Evolutionary conservation across 208 protist genomes (phyloP).

Genomic region (Crithidia mellificae): DNA sequence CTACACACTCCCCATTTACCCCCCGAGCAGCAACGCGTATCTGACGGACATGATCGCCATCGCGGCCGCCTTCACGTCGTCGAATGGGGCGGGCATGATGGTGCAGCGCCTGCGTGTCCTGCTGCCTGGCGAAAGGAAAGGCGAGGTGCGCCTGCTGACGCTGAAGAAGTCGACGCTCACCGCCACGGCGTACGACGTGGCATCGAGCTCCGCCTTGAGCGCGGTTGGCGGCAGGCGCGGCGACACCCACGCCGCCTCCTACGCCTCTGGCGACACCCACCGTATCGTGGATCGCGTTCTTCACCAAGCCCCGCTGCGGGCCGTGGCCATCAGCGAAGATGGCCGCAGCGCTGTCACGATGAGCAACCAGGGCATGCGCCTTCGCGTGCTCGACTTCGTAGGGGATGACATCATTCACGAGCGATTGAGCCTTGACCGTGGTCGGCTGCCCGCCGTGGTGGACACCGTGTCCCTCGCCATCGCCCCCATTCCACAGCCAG

Average conservation of each 20-base stretch:
- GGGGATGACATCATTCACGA: constrained; percentile 37
- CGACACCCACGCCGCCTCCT: not conserved
- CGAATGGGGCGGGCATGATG: constrained; percentile 28
- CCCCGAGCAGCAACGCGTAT: constrained; percentile 34
- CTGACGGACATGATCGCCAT: constrained; percentile 44
- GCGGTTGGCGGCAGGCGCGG: not conserved
- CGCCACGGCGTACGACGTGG: constrained; percentile 10
- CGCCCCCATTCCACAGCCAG: constrained; percentile 22
- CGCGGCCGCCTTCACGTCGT: constrained; percentile 30
- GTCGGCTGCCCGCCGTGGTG: constrained; percentile 33
- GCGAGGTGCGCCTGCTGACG: constrained; percentile 50
- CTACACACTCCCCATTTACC: constrained; percentile 28
- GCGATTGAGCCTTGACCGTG: constrained; percentile 42
- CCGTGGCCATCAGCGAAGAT: constrained; percentile 61
- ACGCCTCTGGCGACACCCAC: constrained; percentile 18
- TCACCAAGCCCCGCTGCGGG: constrained; percentile 46
- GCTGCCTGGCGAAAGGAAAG: constrained; percentile 44
- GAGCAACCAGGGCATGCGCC: constrained; percentile 54
- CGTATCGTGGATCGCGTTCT: constrained; percentile 32
- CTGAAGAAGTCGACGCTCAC: constrained; percentile 30
- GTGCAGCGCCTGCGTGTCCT: constrained; percentile 43
- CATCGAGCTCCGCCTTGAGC: not conserved
- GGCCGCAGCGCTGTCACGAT: constrained; percentile 61
- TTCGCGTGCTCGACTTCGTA: constrained; percentile 56
- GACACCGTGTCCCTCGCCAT: constrained; percentile 42